A percentile compares a stretch with the other conserved stretches of the same genome.
Evolutionary conservation across 208 protist genomes (phyloP).

Genomic region (Acanthamoeba sp.): DNA sequence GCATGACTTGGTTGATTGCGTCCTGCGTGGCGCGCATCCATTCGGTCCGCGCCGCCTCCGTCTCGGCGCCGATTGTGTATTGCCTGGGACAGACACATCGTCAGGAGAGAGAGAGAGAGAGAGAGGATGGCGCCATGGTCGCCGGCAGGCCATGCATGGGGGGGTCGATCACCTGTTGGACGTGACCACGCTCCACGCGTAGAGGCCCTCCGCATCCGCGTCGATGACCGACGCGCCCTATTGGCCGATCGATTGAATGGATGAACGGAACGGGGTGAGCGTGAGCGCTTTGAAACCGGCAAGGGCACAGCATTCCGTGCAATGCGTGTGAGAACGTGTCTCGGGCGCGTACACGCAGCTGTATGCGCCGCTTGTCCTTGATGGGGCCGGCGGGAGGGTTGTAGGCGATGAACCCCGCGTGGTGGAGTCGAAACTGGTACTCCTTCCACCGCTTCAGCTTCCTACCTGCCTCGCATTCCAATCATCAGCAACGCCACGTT

Average conservation of each 20-base stretch:
- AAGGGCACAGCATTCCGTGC: no score
- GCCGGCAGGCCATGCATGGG: no score
- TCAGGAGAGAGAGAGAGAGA: no score
- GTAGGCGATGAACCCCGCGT: not conserved
- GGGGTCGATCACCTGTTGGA: not conserved
- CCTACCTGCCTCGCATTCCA: not conserved
- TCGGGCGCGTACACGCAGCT: not conserved
- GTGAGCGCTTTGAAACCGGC: not conserved
- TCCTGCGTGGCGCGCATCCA: conserved; percentile 34
- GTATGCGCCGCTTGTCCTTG: conserved; percentile 6
- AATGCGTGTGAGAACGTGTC: not conserved
- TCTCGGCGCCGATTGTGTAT: not conserved
- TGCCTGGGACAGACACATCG: not conserved
- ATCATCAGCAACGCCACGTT: not conserved
- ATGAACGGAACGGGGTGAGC: no score
- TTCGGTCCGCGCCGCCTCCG: not conserved
- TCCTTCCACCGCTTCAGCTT: conserved; percentile 30
- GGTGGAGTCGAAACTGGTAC: conserved; percentile 1
- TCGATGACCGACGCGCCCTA: not conserved
- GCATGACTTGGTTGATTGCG: conserved; percentile 3
- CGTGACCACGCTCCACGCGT: not conserved
- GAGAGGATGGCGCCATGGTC: no score
- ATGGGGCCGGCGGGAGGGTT: not conserved
- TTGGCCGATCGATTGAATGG: not conserved
- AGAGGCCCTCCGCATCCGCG: not conserved